These are phyloP conservation scores for Picochlorum sp. DNA, from an alignment of 139 green algal species.

Conservation along the genomic window DNA sequence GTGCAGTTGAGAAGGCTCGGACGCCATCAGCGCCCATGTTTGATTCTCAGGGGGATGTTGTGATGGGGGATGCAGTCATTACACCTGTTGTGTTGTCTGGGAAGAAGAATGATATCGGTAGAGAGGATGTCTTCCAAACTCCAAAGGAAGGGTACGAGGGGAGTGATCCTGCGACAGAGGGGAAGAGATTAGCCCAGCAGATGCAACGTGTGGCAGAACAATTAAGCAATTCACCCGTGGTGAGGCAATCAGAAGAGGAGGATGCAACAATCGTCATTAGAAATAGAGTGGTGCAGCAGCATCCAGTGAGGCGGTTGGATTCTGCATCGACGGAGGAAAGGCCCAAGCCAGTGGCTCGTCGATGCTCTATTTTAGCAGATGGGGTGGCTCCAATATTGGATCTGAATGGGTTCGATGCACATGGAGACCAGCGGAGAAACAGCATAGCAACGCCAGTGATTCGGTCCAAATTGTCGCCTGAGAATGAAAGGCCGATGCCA, in stretches of 20 bases:
- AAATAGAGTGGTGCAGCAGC: background rate
- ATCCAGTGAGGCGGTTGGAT: background rate
- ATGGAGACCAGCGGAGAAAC: background rate
- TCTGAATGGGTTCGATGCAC: constrained; percentile 9
- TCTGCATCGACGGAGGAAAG: background rate
- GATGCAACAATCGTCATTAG: background rate
- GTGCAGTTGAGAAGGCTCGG: no score
- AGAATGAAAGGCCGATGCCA: background rate
- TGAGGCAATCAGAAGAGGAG: background rate
- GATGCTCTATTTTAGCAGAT: background rate
- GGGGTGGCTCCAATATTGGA: background rate
- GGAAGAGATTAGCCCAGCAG: constrained; percentile 22
- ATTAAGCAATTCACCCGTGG: constrained; percentile 13
- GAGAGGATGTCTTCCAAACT: no score
- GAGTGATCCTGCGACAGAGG: constrained; percentile 12
- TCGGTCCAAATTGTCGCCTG: background rate
- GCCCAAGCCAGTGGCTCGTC: background rate
- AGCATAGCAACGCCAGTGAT: background rate
- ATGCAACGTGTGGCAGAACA: constrained; percentile 23
- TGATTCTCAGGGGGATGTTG: no score
- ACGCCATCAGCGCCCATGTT: no score
- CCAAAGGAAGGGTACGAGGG: no score
- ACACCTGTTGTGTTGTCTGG: no score
- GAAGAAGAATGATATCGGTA: no score
- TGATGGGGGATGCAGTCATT: no score